A percentile compares a stretch with the other conserved stretches of the same genome.
Evolutionary conservation across 2,329 filamentous ascomycete species (phyloP).

Genomic region (Monilinia polystroma): DNA sequence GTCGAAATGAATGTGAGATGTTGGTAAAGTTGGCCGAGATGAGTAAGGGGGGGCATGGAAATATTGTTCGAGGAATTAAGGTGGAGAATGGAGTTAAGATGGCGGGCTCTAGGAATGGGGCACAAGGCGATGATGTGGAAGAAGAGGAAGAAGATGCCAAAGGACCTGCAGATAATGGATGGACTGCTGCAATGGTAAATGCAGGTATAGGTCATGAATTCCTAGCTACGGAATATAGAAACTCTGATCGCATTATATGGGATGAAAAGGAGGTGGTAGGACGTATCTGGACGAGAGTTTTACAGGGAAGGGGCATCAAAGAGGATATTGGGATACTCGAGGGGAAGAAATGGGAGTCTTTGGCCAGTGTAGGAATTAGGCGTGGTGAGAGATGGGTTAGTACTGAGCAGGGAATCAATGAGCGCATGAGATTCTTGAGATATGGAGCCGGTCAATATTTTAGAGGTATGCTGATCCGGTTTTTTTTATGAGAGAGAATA

Average conservation of each 20-base stretch:
- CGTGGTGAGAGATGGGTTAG: slow-evolving; percentile 30
- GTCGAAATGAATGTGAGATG: slow-evolving; percentile 5
- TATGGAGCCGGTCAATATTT: slow-evolving; percentile 75
- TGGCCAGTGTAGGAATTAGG: slow-evolving; percentile 40
- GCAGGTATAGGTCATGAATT: slow-evolving; percentile 60
- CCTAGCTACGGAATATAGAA: slow-evolving; percentile 57
- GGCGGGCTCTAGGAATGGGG: not conserved
- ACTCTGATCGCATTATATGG: slow-evolving; percentile 76
- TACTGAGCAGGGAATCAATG: slow-evolving; percentile 55
- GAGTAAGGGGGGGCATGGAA: slow-evolving; percentile 18
- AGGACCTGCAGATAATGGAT: slow-evolving; percentile 7
- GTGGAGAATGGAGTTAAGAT: not conserved
- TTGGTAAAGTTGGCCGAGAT: slow-evolving; percentile 18
- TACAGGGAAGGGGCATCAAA: slow-evolving; percentile 46
- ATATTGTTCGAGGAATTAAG: not conserved
- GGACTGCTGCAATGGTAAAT: slow-evolving; percentile 24
- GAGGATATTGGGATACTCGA: slow-evolving; percentile 44
- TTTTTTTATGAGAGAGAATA: slow-evolving; percentile 13
- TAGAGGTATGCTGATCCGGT: slow-evolving; percentile 41
- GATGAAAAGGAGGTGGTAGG: slow-evolving; percentile 62
- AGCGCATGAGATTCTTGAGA: slow-evolving; percentile 72
- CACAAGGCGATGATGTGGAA: not conserved
- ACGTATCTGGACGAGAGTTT: slow-evolving; percentile 61
- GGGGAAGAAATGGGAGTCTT: slow-evolving; percentile 30
- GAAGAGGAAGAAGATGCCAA: not conserved